Conservation (phyloP, 495 filamentous ascomycete genomes). For the Lindgomyces ingoldianus region DNA sequence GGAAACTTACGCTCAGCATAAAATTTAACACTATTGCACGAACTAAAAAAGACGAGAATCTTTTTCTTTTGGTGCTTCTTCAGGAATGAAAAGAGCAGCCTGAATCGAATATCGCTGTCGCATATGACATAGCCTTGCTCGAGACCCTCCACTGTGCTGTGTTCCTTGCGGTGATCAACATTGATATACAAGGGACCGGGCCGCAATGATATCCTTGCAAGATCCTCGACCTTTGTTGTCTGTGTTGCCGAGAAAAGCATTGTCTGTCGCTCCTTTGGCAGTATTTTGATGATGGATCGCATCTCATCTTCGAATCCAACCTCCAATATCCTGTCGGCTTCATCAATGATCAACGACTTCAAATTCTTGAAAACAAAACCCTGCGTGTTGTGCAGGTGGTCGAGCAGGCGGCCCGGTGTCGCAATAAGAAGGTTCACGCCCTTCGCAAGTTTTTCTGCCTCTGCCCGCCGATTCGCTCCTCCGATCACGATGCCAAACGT, state of each 20-base stretch:
- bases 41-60: constrained; percentile 95
- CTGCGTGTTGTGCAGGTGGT: constrained; percentile 88
- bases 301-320: constrained; percentile 99
- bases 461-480: constrained; percentile 85
- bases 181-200: constrained; percentile 96
- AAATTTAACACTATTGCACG: constrained; percentile 92
- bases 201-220: constrained; percentile 88
- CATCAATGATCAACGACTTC: constrained; percentile 83
- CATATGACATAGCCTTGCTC: constrained; percentile 96
- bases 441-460: constrained; percentile 91
- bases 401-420: constrained; percentile 87
- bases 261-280: constrained; percentile 80
- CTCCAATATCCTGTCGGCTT: constrained; percentile 92
- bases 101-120: constrained; percentile 89
- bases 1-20: constrained; percentile 66
- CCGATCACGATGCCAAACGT: constrained; percentile 96
- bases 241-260: constrained; percentile 98
- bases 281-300: constrained; percentile 89
- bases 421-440: constrained; percentile 94
- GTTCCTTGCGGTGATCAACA: constrained; percentile 76
- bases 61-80: constrained; percentile 91
- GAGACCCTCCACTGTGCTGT: constrained; percentile 84
- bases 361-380: constrained; percentile 94
- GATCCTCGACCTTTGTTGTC: constrained; percentile 96
- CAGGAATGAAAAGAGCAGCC: constrained; percentile 93